A percentile compares a stretch with the other conserved stretches of the same genome.
These are phyloP conservation scores for Pythium folliculosum DNA, from an alignment of 352 stramenopile genomes.

Conservation along the genomic window DNA sequence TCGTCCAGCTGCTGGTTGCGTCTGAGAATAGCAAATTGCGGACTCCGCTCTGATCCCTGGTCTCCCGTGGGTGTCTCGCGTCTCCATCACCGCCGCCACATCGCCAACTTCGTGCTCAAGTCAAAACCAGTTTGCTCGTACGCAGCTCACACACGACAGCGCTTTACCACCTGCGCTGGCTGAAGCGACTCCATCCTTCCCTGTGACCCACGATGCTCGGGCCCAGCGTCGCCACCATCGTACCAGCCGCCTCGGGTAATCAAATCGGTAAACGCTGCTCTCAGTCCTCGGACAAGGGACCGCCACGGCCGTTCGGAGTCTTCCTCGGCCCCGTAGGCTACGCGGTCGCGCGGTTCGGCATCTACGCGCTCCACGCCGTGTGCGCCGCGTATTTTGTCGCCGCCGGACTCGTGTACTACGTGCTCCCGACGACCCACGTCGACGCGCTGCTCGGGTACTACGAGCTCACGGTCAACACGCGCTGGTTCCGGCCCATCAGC, in stretches of 20 bases:
- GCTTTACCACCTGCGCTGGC: background rate
- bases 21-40: no score
- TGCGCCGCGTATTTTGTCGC: conserved; percentile 1
- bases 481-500: background rate
- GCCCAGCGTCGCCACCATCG: background rate
- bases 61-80: no score
- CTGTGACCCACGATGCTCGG: background rate
- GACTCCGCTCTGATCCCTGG: no score
- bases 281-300: background rate
- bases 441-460: background rate
- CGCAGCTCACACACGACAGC: no score
- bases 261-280: background rate
- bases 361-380: conserved; percentile 4
- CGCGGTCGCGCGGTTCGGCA: background rate
- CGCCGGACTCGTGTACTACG: background rate
- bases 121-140: no score
- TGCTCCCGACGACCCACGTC: background rate
- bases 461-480: background rate
- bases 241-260: background rate
- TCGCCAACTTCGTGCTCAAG: no score
- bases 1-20: no score
- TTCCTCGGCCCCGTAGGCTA: background rate
- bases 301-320: background rate
- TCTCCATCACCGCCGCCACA: no score
- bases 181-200: background rate